Conservation (phyloP, 2,329 filamentous ascomycete genomes). For the Colletotrichum aenigma region DNA sequence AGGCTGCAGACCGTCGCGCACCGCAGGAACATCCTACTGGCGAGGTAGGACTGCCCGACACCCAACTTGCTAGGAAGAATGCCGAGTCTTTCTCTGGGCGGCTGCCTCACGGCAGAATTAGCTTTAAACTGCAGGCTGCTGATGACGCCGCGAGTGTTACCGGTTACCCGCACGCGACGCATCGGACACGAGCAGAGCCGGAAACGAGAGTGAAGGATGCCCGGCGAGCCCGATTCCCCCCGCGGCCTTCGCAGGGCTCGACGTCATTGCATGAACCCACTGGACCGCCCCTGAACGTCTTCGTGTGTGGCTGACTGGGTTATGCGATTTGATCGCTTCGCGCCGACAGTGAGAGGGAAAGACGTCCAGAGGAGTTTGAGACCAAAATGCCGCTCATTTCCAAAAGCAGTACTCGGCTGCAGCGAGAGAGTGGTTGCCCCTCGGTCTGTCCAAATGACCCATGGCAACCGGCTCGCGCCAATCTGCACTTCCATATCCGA, state of each 20-base stretch:
- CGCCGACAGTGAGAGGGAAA: background rate
- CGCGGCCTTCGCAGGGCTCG: background rate
- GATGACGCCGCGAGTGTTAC: background rate
- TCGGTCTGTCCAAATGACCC: background rate
- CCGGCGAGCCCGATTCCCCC: background rate
- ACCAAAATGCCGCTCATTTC: background rate
- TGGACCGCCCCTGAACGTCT: background rate
- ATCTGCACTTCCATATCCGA: background rate
- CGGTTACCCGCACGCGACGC: background rate
- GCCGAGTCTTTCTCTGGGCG: background rate
- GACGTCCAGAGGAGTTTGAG: background rate
- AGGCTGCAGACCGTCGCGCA: background rate
- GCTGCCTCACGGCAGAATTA: background rate
- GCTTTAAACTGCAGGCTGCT: background rate
- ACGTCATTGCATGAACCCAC: background rate
- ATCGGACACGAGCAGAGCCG: background rate
- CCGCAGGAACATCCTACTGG: background rate
- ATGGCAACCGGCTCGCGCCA: background rate
- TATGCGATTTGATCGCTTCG: background rate
- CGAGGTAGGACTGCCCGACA: background rate
- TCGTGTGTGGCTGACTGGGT: background rate
- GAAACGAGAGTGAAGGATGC: background rate
- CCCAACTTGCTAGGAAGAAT: background rate
- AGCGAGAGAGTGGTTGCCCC: background rate
- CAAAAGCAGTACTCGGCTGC: background rate